Evolutionary conservation across 2,329 filamentous ascomycete species (phyloP), one percentile per base, ranked within the genome.

Genomic region (Epichloe glyceriae): DNA sequence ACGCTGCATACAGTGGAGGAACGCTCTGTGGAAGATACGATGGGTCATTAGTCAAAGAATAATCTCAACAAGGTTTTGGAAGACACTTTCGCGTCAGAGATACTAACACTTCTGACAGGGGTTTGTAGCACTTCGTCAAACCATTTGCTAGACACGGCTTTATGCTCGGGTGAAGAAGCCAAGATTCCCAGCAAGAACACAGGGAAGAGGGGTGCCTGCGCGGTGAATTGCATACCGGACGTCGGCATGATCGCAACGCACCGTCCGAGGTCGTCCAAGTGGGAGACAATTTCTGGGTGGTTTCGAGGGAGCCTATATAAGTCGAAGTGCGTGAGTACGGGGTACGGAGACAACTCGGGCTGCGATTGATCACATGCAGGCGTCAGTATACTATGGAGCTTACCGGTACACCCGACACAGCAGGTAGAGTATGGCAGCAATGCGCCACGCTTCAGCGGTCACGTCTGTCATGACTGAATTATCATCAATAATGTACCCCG

Each of bases 171-270:
- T 2, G 51, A 40, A 6, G 63, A 66, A 8, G 66, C 63, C 5
- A 70, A 53, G 33, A 71, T 50, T 1, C 68, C 69, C 2, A 71
- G 51, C n/a, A 71, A 59, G 43, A 70, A 71, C 0, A 70, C 67
- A 0, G 69, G 69, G 10, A 70, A 62, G 1, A 71, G 58, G 5
- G 69, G 69, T 6, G 69, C 67, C 47, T 71, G 69, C 1, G 69
- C 67, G 8, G 69, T 71, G 46, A 71, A 71, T 3, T 67, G 57
- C 19, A 57, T 57, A 6, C 68, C 69, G 4, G 66, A 69, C 2
- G 68, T 71, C 2, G 69, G 69, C 68, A 70, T 68, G 7, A 69
- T 64, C 3, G 54, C 56, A 17, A 71, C 68, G 47, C 67, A 69
- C 50, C 53, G 60, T 5, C 63, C 64, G n/a, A 71, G 57, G 35